These are phyloP conservation scores for Marasmius tenuissimus DNA, from an alignment of 1,284 basidiomycete genomes.

Conservation along the genomic window DNA sequence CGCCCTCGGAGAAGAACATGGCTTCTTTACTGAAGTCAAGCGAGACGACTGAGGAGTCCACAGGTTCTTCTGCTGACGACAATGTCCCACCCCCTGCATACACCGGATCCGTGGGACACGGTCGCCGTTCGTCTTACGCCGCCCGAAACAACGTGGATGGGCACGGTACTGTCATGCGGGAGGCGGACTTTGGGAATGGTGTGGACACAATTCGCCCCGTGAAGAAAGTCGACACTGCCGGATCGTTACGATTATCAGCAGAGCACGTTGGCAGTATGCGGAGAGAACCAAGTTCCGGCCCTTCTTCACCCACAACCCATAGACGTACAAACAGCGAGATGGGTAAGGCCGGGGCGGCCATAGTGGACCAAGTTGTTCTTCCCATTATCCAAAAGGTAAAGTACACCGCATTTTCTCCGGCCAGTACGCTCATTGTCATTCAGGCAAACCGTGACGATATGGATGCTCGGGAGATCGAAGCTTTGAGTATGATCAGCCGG, in stretches of 20 bases:
- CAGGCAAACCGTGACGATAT: conserved; percentile 81
- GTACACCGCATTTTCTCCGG: conserved; percentile 4
- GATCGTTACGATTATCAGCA: conserved; percentile 76
- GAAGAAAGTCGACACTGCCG: conserved; percentile 83
- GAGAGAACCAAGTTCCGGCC: conserved; percentile 51
- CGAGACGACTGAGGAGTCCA: conserved; percentile 34
- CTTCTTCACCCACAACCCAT: conserved; percentile 47
- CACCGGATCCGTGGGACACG: conserved; percentile 51
- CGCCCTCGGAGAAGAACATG: conserved; percentile 39
- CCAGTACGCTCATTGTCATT: conserved; percentile 10
- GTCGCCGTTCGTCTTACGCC: conserved; percentile 70
- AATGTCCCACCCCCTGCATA: conserved; percentile 59
- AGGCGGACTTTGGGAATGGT: conserved; percentile 82
- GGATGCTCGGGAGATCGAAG: conserved; percentile 86
- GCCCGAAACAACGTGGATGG: conserved; percentile 63
- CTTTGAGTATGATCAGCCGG: conserved; percentile 84
- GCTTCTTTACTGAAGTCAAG: conserved; percentile 36
- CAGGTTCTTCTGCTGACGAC: conserved; percentile 34
- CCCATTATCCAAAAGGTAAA: conserved; percentile 72
- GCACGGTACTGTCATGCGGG: conserved; percentile 75
- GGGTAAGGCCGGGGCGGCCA: conserved; percentile 63
- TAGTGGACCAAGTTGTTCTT: conserved; percentile 81
- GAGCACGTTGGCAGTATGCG: conserved; percentile 79
- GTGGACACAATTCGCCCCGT: conserved; percentile 90
- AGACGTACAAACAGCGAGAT: conserved; percentile 55